Conservation (phyloP, 2,329 filamentous ascomycete genomes). For the Teratosphaeriaceae sp. region DNA sequence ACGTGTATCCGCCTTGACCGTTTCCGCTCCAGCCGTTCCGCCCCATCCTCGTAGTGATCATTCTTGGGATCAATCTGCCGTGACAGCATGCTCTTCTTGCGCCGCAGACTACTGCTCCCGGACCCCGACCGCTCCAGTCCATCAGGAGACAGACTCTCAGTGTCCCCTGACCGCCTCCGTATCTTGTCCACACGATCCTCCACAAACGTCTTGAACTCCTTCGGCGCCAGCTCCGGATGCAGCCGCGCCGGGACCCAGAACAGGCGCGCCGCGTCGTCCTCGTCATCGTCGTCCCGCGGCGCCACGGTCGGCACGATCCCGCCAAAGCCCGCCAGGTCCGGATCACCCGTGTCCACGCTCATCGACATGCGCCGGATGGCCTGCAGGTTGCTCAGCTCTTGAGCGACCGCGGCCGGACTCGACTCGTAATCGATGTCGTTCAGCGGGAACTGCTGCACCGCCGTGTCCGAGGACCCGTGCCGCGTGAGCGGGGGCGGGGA, state of each 20-base stretch:
- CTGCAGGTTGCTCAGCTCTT: conserved; percentile 87
- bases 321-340: conserved; percentile 69
- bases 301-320: conserved; percentile 57
- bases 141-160: conserved; percentile 56
- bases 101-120: conserved; percentile 57
- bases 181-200: conserved; percentile 91
- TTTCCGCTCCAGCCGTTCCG: conserved; percentile 70
- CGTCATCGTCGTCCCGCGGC: conserved; percentile 64
- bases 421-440: conserved; percentile 87
- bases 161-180: conserved; percentile 67
- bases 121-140: conserved; percentile 50
- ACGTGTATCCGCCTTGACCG: conserved; percentile 49
- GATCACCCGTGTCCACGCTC: conserved; percentile 68
- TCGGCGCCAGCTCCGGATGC: conserved; percentile 89
- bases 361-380: conserved; percentile 89
- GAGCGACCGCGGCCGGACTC: conserved; percentile 79
- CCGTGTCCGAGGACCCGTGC: conserved; percentile 29
- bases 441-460: conserved; percentile 52
- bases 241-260: conserved; percentile 95
- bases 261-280: conserved; percentile 79
- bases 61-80: conserved; percentile 75
- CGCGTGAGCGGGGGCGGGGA: conserved; percentile 35
- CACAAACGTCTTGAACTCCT: conserved; percentile 93
- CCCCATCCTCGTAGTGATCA: conserved; percentile 69
- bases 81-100: conserved; percentile 95